phyloP scores from a whole-genome alignment of 116 monocot species.

The Phalaenopsis hybrid region DNA sequence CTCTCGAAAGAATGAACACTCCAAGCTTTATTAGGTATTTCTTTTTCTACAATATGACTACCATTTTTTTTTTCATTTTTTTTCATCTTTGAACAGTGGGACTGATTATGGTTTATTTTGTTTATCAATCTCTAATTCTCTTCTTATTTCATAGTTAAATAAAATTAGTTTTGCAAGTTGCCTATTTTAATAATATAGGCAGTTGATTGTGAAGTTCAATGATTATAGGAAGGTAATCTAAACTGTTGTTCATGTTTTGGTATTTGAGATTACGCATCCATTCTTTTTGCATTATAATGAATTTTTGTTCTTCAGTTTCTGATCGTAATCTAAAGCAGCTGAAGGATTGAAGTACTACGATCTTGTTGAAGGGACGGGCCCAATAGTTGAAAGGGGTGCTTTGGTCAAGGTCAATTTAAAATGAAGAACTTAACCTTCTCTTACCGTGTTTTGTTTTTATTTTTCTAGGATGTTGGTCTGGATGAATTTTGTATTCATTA shows the following conservation, averaged over 20 bases:
- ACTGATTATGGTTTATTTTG: no score
- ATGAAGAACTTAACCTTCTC: neutral
- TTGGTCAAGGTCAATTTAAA: conserved; percentile 53
- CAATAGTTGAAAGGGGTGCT: conserved; percentile 61
- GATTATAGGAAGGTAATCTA: neutral
- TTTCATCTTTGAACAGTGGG: no score
- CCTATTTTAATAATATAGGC: neutral
- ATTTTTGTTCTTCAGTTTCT: neutral
- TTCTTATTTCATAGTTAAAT: no score
- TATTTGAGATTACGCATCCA: neutral
- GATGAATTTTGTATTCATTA: conserved; percentile 2
- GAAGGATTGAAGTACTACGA: conserved; percentile 92
- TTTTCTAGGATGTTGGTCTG: neutral
- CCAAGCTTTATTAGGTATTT: no score
- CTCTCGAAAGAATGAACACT: no score
- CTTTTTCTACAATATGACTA: no score
- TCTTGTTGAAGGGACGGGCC: conserved; percentile 74
- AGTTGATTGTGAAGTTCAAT: neutral
- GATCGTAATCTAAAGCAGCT: conserved; percentile 34
- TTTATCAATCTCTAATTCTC: no score
- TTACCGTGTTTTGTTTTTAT: neutral
- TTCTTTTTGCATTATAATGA: neutral
- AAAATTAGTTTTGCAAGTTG: no score
- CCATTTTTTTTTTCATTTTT: no score
- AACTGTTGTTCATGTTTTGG: neutral